Percentiles rank a stretch among this genome's conserved stretches.
Evolutionary conservation across 371 early-diverging fungal species (phyloP).

Genomic region (Umbelopsis sp.): DNA sequence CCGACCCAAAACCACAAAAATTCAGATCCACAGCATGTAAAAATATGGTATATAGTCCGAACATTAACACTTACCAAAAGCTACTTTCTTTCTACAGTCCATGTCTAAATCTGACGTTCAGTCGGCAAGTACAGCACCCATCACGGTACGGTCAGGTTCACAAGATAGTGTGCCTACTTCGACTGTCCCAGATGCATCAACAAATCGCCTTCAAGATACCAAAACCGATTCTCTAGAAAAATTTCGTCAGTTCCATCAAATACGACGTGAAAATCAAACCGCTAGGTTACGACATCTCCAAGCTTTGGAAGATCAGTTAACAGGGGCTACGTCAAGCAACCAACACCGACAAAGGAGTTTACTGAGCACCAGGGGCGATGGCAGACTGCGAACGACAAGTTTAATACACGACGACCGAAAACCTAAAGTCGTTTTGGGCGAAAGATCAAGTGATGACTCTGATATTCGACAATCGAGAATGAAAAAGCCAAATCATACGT

Average conservation of each 20-base stretch:
- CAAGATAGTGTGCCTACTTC: constrained; percentile 7
- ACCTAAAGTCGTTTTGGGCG: constrained; percentile 12
- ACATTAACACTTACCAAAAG: constrained; percentile 1
- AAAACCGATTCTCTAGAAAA: constrained; percentile 20
- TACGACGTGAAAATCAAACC: constrained; percentile 29
- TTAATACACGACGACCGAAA: constrained; percentile 12
- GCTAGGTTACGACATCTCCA: constrained; percentile 43
- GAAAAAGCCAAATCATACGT: constrained; percentile 18
- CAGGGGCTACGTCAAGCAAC: constrained; percentile 39
- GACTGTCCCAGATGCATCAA: constrained; percentile 1
- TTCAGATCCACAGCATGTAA: not conserved
- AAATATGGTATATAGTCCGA: not conserved
- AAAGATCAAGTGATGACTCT: constrained; percentile 12
- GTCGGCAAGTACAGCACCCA: constrained; percentile 7
- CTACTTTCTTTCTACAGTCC: constrained; percentile 3
- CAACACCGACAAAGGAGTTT: constrained; percentile 37
- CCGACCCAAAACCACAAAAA: not conserved
- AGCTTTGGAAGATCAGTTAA: constrained; percentile 45
- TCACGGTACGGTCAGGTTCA: constrained; percentile 2
- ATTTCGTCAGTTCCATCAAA: constrained; percentile 23
- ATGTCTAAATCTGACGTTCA: constrained; percentile 12
- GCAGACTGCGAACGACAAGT: constrained; percentile 22
- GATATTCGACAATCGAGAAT: not conserved
- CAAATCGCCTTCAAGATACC: not conserved
- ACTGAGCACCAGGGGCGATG: constrained; percentile 26